Evolutionary conservation across 345 rosid species (phyloP).

Genomic region (Acer negundo): DNA sequence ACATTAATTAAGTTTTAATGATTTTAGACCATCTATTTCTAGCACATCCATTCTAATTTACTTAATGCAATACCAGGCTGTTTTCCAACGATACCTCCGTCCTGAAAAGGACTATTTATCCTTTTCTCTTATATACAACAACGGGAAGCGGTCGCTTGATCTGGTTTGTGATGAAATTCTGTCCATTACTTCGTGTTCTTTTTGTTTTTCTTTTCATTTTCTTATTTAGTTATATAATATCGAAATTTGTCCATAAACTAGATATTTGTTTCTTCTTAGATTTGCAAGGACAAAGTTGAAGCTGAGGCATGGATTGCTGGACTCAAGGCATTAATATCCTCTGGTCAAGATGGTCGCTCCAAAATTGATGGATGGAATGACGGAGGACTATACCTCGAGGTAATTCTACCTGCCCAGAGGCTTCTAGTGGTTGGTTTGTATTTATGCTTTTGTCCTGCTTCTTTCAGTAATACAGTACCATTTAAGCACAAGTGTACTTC

Average conservation of each 20-base stretch:
- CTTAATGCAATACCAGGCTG: slow-evolving; percentile 56
- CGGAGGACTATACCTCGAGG: slow-evolving; percentile 82
- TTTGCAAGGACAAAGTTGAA: slow-evolving; percentile 95
- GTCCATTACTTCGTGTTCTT: slow-evolving; percentile 1
- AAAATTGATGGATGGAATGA: slow-evolving; percentile 96
- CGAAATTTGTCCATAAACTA: slow-evolving; percentile 2
- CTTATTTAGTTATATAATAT: not conserved
- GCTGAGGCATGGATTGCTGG: slow-evolving; percentile 94
- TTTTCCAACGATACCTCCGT: slow-evolving; percentile 76
- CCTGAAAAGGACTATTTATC: slow-evolving; percentile 92
- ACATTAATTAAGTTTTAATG: not conserved
- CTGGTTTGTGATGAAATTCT: slow-evolving; percentile 63
- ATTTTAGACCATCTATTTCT: slow-evolving; percentile 2
- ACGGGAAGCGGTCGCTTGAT: slow-evolving; percentile 87
- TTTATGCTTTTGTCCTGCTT: not conserved
- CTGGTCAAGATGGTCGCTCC: slow-evolving; percentile 86
- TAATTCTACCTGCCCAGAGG: slow-evolving; percentile 36
- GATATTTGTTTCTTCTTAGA: slow-evolving; percentile 44
- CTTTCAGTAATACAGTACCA: not conserved
- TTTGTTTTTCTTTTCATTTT: not conserved
- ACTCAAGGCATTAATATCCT: slow-evolving; percentile 67
- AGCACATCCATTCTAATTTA: slow-evolving; percentile 19
- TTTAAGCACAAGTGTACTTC: not conserved
- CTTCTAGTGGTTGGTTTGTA: not conserved
- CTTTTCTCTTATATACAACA: slow-evolving; percentile 83